Base-by-base conservation (phyloP, 306 rosid genomes). In the Sicyos edulis region DNA sequence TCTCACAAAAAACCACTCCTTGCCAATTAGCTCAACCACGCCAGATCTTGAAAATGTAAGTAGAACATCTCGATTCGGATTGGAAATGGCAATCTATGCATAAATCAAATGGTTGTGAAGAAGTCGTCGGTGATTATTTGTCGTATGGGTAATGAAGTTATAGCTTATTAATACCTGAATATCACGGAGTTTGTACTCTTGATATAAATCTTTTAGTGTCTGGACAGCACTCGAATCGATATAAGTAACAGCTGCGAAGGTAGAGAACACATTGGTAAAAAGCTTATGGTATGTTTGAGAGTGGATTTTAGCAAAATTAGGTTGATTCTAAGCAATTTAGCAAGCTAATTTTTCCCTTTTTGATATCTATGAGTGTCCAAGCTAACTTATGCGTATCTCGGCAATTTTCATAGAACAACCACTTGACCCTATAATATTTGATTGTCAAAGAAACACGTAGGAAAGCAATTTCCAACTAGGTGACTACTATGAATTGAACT, bases 1-100 rank as follows among this genome's bases (percentile, higher is more conserved):
- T 87, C 99, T 87, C 78, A 93, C 99, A 66, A 89, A 93, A 85
- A 83, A 91, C 96, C 97, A 88, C 67, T 93, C 87, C 87, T 93
- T 91, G 75, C 99, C 99, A 50, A 93, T 85, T 85, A 93, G 83
- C 72, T 91, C 97, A 29, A 93, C 88, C 4, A 85, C 75, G 34
- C 93, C 91, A 15, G 99, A 75, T 75, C 52, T 89, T 70, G 96
- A 91, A 70, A 93, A 77, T 62, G 96, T 87, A 52, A 85, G 80
- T 81, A 89, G 81, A 82, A 91, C 96, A 37, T 93, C 97, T 56
- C 88, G 77, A 79, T 87, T 88, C 4, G 86, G 97, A 84, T 93
- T 93, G 75, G 96, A 93, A 79, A 93, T 89, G 45, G 96, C 95
- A 72, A 93, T 91, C 99, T 90, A 85, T 79, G 78, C 61, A 76